Evolutionary conservation across 805 yeast species (phyloP).

Genomic region (Wickerhamiella slavikovae): DNA sequence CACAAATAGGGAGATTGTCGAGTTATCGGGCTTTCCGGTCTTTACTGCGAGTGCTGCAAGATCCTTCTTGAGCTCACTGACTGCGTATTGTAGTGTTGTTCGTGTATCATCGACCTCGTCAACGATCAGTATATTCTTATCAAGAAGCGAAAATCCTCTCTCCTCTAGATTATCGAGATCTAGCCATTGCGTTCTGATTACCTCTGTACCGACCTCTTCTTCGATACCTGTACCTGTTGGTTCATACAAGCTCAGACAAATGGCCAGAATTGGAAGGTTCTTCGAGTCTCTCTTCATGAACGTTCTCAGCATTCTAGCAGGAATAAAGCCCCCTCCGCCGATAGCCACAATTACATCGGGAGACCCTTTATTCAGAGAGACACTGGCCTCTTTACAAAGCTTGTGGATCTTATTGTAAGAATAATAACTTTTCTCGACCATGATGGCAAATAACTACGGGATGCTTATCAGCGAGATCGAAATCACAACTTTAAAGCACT

Average conservation of each 20-base stretch:
- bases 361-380: constrained; percentile 35
- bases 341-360: constrained; percentile 88
- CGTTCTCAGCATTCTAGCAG: constrained; percentile 88
- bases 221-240: constrained; percentile 35
- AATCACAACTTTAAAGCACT: no score
- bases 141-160: constrained; percentile 58
- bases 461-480: no score
- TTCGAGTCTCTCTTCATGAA: constrained; percentile 53
- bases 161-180: constrained; percentile 53
- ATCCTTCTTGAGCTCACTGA: constrained; percentile 50
- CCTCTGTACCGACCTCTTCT: constrained; percentile 55
- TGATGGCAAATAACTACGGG: neutral
- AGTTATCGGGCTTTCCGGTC: constrained; percentile 34
- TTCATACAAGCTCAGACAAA: constrained; percentile 80
- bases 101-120: constrained; percentile 89
- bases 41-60: constrained; percentile 38
- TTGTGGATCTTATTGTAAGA: constrained; percentile 71
- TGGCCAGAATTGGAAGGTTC: constrained; percentile 85
- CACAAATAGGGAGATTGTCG: constrained; percentile 58
- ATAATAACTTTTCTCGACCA: constrained; percentile 26
- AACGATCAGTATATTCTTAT: constrained; percentile 61
- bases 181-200: constrained; percentile 76
- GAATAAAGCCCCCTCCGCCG: constrained; percentile 94
- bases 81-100: constrained; percentile 72
- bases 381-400: constrained; percentile 52